A percentile compares a stretch with the other conserved stretches of the same genome.
These are phyloP conservation scores for Aspergillus luchuensis DNA, from an alignment of 2,329 filamentous ascomycete species.

Conservation along the genomic window DNA sequence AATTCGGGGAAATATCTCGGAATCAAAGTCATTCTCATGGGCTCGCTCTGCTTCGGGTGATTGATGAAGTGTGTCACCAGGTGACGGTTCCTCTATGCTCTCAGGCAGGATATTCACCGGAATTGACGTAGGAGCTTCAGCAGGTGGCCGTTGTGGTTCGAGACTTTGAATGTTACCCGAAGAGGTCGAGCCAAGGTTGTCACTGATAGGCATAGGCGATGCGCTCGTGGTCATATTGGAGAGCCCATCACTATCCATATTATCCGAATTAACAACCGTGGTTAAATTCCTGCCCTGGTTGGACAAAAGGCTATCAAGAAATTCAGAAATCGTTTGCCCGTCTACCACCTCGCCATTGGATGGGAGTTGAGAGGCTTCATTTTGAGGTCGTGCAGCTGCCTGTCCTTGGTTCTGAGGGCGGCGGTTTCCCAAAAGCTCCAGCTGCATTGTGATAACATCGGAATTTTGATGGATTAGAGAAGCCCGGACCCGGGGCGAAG, in stretches of 20 bases:
- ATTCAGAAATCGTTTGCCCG: slow-evolving; percentile 35
- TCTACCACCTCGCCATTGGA: slow-evolving; percentile 22
- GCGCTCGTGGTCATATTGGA: slow-evolving; percentile 25
- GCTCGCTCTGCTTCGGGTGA: slow-evolving; percentile 15
- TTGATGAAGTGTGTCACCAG: slow-evolving; percentile 23
- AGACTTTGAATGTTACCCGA: slow-evolving; percentile 11
- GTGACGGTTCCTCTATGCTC: slow-evolving; percentile 33
- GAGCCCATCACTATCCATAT: slow-evolving; percentile 26
- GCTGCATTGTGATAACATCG: slow-evolving; percentile 48
- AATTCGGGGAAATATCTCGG: slow-evolving; percentile 20
- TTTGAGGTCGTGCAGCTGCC: slow-evolving; percentile 17
- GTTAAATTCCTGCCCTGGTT: slow-evolving; percentile 30
- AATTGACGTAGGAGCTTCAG: slow-evolving; percentile 14
- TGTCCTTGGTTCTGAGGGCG: slow-evolving; percentile 25
- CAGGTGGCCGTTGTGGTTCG: slow-evolving; percentile 13
- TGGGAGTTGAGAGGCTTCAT: slow-evolving; percentile 16
- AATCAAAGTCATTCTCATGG: slow-evolving; percentile 18
- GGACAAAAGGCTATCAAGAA: slow-evolving; percentile 39
- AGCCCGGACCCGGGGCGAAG: slow-evolving; percentile 45
- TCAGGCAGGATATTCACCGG: slow-evolving; percentile 34
- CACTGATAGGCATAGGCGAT: slow-evolving; percentile 21
- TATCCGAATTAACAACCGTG: slow-evolving; percentile 18
- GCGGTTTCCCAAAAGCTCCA: slow-evolving; percentile 42
- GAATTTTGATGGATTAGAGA: slow-evolving; percentile 47
- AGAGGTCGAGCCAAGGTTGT: slow-evolving; percentile 3